Percentiles rank a stretch among this genome's conserved stretches.
These are phyloP conservation scores for Phytophthora megakarya DNA, from an alignment of 352 stramenopile species.

Conservation along the genomic window DNA sequence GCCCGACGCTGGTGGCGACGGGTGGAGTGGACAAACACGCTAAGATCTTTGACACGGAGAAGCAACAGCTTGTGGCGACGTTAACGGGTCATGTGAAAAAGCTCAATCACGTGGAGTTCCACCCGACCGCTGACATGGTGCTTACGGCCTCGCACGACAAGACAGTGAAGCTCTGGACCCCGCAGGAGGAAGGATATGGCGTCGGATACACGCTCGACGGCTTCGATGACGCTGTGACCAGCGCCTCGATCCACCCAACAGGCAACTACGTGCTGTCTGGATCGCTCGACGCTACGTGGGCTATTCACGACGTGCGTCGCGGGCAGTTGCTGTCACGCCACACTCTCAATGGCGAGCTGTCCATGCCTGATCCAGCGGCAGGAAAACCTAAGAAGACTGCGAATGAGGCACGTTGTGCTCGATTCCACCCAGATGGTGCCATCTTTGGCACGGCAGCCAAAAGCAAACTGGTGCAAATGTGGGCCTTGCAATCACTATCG, in stretches of 20 bases:
- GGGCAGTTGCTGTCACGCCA: conserved; percentile 57
- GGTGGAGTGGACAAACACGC: conserved; percentile 84
- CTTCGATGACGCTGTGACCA: conserved; percentile 68
- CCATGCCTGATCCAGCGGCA: conserved; percentile 27
- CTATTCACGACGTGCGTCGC: conserved; percentile 79
- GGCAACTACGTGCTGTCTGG: conserved; percentile 79
- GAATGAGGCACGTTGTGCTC: conserved; percentile 49
- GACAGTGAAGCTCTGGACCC: conserved; percentile 82
- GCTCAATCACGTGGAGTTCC: conserved; percentile 80
- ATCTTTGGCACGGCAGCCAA: conserved; percentile 86
- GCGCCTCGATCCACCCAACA: conserved; percentile 81
- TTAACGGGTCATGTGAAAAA: conserved; percentile 88
- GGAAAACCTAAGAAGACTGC: conserved; percentile 33
- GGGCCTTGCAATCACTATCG: conserved; percentile 89
- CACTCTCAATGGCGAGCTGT: conserved; percentile 51
- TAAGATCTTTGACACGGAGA: conserved; percentile 80
- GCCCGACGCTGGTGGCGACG: conserved; percentile 56
- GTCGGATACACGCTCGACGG: conserved; percentile 62
- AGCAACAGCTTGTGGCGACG: conserved; percentile 73
- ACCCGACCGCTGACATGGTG: conserved; percentile 69
- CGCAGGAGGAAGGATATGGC: conserved; percentile 46
- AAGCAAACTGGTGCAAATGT: conserved; percentile 88
- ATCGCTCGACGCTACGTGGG: conserved; percentile 84
- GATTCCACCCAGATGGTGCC: conserved; percentile 95
- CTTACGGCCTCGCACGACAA: conserved; percentile 80